Percentiles rank a stretch among this genome's conserved stretches.
Evolutionary conservation across 192 early-diverging fungal genomes (phyloP).

Genomic region (Coemansia sp.): DNA sequence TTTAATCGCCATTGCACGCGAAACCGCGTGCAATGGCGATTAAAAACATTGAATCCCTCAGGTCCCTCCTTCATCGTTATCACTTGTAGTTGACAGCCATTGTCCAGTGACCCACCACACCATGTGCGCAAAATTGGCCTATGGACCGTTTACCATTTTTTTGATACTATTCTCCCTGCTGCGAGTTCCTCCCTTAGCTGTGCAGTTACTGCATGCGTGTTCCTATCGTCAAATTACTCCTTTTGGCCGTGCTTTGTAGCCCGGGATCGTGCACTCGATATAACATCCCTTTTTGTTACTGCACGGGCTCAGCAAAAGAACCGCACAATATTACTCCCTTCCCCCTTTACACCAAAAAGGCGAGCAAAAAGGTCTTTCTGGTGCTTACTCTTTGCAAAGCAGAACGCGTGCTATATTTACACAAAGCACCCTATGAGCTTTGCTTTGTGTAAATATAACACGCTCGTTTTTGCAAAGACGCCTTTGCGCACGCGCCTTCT

Average conservation of each 20-base stretch:
- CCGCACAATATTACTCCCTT: background rate
- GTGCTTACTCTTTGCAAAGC: background rate
- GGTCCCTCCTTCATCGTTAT: background rate
- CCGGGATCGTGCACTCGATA: background rate
- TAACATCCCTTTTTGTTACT: slow-evolving; percentile 1
- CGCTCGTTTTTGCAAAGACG: background rate
- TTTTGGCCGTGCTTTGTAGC: background rate
- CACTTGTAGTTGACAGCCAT: background rate
- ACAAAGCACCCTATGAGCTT: background rate
- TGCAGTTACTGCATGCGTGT: slow-evolving; percentile 4
- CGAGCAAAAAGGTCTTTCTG: background rate
- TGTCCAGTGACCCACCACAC: background rate
- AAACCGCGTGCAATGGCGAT: slow-evolving; percentile 1
- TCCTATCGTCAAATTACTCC: background rate
- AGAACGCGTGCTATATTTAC: background rate
- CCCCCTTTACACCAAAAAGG: background rate
- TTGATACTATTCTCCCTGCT: background rate
- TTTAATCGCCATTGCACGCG: background rate
- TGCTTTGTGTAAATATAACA: background rate
- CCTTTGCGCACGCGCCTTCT: background rate
- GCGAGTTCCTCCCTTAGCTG: background rate
- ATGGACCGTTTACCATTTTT: slow-evolving; percentile 1
- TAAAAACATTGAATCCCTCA: background rate
- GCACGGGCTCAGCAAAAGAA: background rate
- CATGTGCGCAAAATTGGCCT: background rate